These are phyloP conservation scores for Batkoa obscura DNA, from an alignment of 371 early-diverging fungal genomes.

Conservation along the genomic window DNA sequence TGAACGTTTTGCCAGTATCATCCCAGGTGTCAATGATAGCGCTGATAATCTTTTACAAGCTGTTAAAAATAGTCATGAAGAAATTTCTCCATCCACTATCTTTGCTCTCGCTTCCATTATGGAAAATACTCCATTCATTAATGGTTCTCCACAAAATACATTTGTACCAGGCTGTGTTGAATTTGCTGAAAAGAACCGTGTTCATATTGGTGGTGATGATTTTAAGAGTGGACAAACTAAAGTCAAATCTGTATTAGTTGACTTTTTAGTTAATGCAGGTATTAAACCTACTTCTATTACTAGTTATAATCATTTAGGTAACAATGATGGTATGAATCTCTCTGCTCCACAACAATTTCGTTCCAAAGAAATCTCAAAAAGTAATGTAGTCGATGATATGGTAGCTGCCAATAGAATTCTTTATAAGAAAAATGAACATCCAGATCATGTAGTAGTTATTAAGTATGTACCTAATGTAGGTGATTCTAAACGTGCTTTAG, in stretches of 20 bases:
- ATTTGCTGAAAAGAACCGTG: conserved; percentile 68
- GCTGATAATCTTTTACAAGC: conserved; percentile 75
- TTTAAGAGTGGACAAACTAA: conserved; percentile 98
- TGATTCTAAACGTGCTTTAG: conserved; percentile 92
- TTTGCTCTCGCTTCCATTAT: conserved; percentile 91
- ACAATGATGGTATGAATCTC: conserved; percentile 96
- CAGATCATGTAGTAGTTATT: conserved; percentile 93
- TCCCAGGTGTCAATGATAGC: conserved; percentile 87
- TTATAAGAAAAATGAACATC: conserved; percentile 75
- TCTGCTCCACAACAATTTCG: conserved; percentile 92
- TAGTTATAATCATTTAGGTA: conserved; percentile 94
- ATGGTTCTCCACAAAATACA: conserved; percentile 96
- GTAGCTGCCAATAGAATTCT: conserved; percentile 79
- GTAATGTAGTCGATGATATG: conserved; percentile 95
- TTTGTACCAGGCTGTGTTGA: conserved; percentile 85
- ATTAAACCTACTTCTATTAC: conserved; percentile 94
- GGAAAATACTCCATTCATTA: conserved; percentile 87
- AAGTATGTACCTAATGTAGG: conserved; percentile 94
- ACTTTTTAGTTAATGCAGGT: conserved; percentile 94
- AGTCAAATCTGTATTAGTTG: conserved; percentile 93
- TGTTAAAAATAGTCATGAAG: conserved; percentile 55
- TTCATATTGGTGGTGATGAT: conserved; percentile 93
- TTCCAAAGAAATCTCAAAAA: conserved; percentile 94
- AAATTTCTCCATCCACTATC: conserved; percentile 86
- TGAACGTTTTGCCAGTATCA: conserved; percentile 66